A percentile compares a stretch with the other conserved stretches of the same genome.
Conservation (phyloP, 352 stramenopile genomes). For the Phytophthora melonis region DNA sequence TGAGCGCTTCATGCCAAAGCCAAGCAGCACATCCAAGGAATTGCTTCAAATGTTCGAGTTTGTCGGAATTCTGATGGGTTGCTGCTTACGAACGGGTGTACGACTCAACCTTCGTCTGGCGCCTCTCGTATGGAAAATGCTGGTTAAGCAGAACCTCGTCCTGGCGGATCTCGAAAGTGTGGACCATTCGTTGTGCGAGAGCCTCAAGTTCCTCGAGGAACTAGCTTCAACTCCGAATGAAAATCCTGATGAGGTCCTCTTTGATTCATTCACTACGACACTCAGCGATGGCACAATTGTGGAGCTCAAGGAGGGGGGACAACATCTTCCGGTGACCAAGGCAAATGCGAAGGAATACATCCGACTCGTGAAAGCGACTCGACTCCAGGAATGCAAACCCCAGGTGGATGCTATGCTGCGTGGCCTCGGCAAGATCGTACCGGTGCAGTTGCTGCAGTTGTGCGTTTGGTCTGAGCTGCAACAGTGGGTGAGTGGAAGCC, state of each 20-base stretch:
- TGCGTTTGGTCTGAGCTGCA: slow-evolving; percentile 84
- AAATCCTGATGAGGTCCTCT: slow-evolving; percentile 48
- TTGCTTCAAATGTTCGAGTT: slow-evolving; percentile 82
- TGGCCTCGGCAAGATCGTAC: slow-evolving; percentile 76
- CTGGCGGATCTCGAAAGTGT: slow-evolving; percentile 71
- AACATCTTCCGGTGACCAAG: slow-evolving; percentile 68
- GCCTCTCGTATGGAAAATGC: slow-evolving; percentile 82
- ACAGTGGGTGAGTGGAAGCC: slow-evolving; percentile 81
- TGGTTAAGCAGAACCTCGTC: slow-evolving; percentile 76
- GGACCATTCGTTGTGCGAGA: slow-evolving; percentile 66
- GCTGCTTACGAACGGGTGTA: slow-evolving; percentile 80
- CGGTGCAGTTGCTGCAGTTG: slow-evolving; percentile 71
- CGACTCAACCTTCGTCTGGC: slow-evolving; percentile 76
- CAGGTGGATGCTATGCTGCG: slow-evolving; percentile 82
- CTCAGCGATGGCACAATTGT: slow-evolving; percentile 74
- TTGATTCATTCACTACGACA: slow-evolving; percentile 78
- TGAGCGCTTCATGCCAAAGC: slow-evolving; percentile 70
- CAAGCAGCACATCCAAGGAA: slow-evolving; percentile 63
- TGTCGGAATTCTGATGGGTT: slow-evolving; percentile 80
- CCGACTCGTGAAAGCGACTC: slow-evolving; percentile 62
- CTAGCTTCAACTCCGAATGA: slow-evolving; percentile 22
- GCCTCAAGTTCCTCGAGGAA: slow-evolving; percentile 55
- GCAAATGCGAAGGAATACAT: slow-evolving; percentile 81
- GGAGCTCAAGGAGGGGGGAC: slow-evolving; percentile 64
- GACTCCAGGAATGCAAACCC: slow-evolving; percentile 76